These are phyloP conservation scores for Paracamarosporium sp. DNA, from an alignment of 2,329 filamentous ascomycete species.

Conservation along the genomic window DNA sequence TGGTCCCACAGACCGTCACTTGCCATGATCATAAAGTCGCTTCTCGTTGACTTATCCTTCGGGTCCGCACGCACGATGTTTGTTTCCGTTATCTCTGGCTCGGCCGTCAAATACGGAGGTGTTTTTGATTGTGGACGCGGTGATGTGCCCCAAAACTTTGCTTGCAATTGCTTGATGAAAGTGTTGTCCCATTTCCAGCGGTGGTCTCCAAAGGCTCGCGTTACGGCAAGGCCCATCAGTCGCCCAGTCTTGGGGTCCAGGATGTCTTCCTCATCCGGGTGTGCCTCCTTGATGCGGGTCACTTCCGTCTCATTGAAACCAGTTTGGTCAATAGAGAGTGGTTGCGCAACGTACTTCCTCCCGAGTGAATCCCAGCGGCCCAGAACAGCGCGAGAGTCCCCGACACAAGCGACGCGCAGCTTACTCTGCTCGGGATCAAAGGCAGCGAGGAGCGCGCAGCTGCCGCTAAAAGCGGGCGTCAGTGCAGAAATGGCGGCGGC, in stretches of 20 bases:
- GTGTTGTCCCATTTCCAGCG: constrained; percentile 70
- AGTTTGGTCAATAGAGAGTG: constrained; percentile 70
- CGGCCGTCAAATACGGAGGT: constrained; percentile 72
- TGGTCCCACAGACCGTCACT: constrained; percentile 72
- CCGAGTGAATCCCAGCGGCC: constrained; percentile 56
- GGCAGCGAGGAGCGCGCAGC: constrained; percentile 68
- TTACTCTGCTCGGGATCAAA: constrained; percentile 63
- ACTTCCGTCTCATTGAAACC: constrained; percentile 68
- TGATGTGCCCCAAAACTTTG: constrained; percentile 58
- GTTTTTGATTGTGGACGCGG: constrained; percentile 56
- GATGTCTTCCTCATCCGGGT: constrained; percentile 67
- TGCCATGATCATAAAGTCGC: constrained; percentile 69
- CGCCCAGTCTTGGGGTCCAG: constrained; percentile 63
- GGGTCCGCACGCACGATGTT: constrained; percentile 52
- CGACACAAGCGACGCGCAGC: constrained; percentile 69
- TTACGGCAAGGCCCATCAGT: constrained; percentile 66
- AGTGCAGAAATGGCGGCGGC: constrained; percentile 37
- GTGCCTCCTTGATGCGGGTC: constrained; percentile 60
- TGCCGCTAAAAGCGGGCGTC: constrained; percentile 58
- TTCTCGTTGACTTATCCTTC: constrained; percentile 21
- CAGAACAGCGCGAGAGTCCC: constrained; percentile 72
- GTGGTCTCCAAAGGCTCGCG: constrained; percentile 72
- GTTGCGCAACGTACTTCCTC: constrained; percentile 58
- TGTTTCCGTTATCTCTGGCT: constrained; percentile 68
- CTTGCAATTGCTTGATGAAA: constrained; percentile 53